A percentile compares a stretch with the other conserved stretches of the same genome.
These are phyloP conservation scores for Cerrena zonata DNA, from an alignment of 1,284 basidiomycete species.

Conservation along the genomic window DNA sequence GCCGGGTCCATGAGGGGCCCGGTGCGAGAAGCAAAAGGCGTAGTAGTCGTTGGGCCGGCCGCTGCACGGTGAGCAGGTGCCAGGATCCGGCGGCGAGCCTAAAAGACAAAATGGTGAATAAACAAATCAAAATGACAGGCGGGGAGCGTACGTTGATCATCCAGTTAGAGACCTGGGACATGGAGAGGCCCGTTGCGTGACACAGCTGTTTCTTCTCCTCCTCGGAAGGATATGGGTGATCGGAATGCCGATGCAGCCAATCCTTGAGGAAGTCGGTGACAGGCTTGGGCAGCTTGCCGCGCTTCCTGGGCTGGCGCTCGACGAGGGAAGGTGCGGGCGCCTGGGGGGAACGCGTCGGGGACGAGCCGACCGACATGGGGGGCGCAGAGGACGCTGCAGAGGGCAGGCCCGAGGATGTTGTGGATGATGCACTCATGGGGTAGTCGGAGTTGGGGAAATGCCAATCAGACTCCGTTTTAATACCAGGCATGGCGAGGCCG, in stretches of 20 bases:
- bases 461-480: conserved; percentile 38
- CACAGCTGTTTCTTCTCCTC: conserved; percentile 88
- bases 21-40: conserved; percentile 48
- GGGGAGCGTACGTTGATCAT: conserved; percentile 78
- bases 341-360: conserved; percentile 44
- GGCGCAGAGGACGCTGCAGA: conserved; percentile 32
- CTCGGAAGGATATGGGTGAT: conserved; percentile 85
- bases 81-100: conserved; percentile 77
- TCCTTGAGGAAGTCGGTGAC: conserved; percentile 85
- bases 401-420: conserved; percentile 37
- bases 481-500: conserved; percentile 13
- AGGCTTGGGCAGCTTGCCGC: conserved; percentile 84
- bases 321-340: conserved; percentile 50
- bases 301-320: conserved; percentile 69
- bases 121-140: conserved; percentile 13
- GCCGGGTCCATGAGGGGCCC: conserved; percentile 23
- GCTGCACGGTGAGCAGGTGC: conserved; percentile 72
- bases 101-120: conserved; percentile 14
- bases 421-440: conserved; percentile 25
- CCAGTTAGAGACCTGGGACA: conserved; percentile 87
- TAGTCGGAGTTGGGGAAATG: conserved; percentile 39
- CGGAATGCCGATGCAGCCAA: conserved; percentile 85
- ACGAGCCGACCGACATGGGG: conserved; percentile 27
- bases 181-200: conserved; percentile 77
- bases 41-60: conserved; percentile 67